A percentile compares a stretch with the other conserved stretches of the same genome.
Evolutionary conservation across 805 yeast species (phyloP).

Genomic region (Starmera amethionina): DNA sequence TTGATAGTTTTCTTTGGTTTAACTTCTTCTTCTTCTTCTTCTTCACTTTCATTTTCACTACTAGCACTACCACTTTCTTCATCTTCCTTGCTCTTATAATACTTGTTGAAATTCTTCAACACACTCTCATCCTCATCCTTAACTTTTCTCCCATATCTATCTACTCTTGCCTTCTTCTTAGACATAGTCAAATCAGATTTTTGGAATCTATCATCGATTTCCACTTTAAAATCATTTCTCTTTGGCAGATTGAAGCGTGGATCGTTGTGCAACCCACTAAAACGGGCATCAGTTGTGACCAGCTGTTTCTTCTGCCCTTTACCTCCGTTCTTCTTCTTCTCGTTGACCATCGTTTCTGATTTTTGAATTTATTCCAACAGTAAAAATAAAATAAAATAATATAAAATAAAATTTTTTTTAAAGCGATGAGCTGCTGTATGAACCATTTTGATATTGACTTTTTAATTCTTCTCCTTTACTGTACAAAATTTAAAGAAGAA

Average conservation of each 20-base stretch:
- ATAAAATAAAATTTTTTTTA: not conserved
- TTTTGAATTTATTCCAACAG: too few species aligned
- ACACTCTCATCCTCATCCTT: conserved; percentile 29
- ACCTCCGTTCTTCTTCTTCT: not conserved
- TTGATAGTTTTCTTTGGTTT: conserved; percentile 11
- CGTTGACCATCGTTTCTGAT: conserved; percentile 1
- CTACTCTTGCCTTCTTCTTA: conserved; percentile 50
- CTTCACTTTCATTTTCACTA: conserved; percentile 16
- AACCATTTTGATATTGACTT: too few species aligned
- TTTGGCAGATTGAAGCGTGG: conserved; percentile 80
- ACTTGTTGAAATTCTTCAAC: conserved; percentile 49
- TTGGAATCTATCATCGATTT: conserved; percentile 81
- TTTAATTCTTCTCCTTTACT: not conserved
- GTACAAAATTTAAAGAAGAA: too few species aligned
- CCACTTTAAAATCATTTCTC: conserved; percentile 58
- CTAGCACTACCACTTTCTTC: conserved; percentile 37
- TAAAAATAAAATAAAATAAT: not conserved
- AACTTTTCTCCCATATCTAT: conserved; percentile 78
- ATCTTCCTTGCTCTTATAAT: conserved; percentile 32
- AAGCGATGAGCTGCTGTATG: too few species aligned
- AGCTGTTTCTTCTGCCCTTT: conserved; percentile 3
- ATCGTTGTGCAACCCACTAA: conserved; percentile 69
- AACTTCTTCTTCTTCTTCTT: conserved; percentile 7
- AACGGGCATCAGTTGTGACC: conserved; percentile 60
- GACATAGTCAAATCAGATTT: conserved; percentile 51